Evolutionary conservation across 768 basidiomycete genomes (phyloP).

Genomic region (Agaricus bisporus): DNA sequence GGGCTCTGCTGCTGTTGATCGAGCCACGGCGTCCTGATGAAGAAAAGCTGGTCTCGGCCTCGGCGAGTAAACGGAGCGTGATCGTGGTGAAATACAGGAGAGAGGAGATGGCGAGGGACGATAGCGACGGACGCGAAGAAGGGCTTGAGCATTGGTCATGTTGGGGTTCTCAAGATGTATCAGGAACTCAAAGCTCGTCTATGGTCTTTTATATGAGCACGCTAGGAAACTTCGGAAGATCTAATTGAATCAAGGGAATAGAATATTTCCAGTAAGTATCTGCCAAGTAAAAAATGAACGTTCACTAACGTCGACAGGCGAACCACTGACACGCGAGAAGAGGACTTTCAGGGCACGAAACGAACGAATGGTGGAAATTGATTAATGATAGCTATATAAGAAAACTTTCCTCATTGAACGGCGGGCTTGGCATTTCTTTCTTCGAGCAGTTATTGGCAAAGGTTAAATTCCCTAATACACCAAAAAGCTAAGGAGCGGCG

Average conservation of each 20-base stretch:
- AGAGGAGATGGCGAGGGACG: slow-evolving; percentile 10
- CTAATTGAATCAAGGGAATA: slow-evolving; percentile 7
- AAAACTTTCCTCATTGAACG: neutral
- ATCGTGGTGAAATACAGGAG: slow-evolving; percentile 17
- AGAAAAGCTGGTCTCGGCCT: slow-evolving; percentile 17
- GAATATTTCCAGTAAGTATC: neutral
- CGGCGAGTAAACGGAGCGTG: slow-evolving; percentile 20
- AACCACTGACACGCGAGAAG: neutral
- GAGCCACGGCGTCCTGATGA: slow-evolving; percentile 14
- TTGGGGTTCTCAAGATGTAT: slow-evolving; percentile 8
- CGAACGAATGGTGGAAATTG: no score
- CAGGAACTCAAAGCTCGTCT: neutral
- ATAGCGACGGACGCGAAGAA: slow-evolving; percentile 15
- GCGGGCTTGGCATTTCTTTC: slow-evolving; percentile 4
- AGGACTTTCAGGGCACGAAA: slow-evolving; percentile 5
- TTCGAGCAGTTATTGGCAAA: neutral
- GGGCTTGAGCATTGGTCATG: slow-evolving; percentile 13
- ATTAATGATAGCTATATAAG: no score
- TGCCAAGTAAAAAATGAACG: neutral
- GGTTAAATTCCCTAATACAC: neutral
- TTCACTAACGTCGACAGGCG: neutral
- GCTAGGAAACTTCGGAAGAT: slow-evolving; percentile 8
- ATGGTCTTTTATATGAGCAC: slow-evolving; percentile 3
- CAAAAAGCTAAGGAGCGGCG: slow-evolving; percentile 15
- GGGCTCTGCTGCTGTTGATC: slow-evolving; percentile 13